These are phyloP conservation scores for Lyophyllum decastes DNA, from an alignment of 768 basidiomycete genomes.

Conservation along the genomic window DNA sequence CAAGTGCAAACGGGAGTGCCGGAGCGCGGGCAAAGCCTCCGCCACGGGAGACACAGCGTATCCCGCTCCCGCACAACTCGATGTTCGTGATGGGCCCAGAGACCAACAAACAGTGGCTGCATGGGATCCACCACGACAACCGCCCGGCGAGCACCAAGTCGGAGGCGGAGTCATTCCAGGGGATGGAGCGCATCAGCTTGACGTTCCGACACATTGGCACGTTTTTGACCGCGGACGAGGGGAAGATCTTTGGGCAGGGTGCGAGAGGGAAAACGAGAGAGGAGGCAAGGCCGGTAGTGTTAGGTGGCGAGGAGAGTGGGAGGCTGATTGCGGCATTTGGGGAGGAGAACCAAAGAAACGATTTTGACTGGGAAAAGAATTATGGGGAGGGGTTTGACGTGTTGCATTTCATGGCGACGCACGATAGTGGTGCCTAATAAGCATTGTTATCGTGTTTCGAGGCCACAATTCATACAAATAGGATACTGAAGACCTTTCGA, in stretches of 20 bases:
- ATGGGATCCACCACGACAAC: constrained; percentile 77
- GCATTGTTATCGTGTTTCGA: no score
- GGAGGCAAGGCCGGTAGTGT: constrained; percentile 54
- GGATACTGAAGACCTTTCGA: no score
- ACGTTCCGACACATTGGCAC: constrained; percentile 82
- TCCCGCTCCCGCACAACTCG: constrained; percentile 79
- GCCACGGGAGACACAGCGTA: constrained; percentile 47
- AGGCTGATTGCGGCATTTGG: constrained; percentile 66
- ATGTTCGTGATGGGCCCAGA: constrained; percentile 79
- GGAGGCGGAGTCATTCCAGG: constrained; percentile 43
- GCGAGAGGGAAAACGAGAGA: constrained; percentile 62
- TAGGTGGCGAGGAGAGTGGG: constrained; percentile 48
- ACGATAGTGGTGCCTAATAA: neutral
- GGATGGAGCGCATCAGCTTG: constrained; percentile 73
- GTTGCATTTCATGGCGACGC: constrained; percentile 45
- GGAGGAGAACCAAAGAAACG: constrained; percentile 66
- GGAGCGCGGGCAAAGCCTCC: neutral
- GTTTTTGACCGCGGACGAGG: constrained; percentile 55
- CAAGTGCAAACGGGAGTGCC: no score
- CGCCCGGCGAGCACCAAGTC: constrained; percentile 57
- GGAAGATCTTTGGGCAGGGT: constrained; percentile 71
- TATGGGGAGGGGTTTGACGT: constrained; percentile 77
- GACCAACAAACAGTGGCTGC: constrained; percentile 76
- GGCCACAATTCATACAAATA: no score
- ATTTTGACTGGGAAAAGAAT: constrained; percentile 67